A percentile compares a stretch with the other conserved stretches of the same genome.
These are phyloP conservation scores for Didymella glomerata DNA, from an alignment of 2,329 filamentous ascomycete genomes.

Conservation along the genomic window DNA sequence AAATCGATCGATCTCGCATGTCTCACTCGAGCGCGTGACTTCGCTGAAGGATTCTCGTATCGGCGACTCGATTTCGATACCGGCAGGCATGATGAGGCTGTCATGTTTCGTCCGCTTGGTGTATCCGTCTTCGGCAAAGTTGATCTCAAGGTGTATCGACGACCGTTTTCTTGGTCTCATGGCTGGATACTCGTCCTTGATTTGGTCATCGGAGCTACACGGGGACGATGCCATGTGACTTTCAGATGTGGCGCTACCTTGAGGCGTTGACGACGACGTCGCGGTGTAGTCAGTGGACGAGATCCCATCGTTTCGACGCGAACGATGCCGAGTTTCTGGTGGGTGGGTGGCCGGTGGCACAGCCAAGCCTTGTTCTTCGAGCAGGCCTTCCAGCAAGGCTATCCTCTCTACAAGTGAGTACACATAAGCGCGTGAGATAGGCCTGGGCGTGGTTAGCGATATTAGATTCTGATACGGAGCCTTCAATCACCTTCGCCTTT, in stretches of 20 bases:
- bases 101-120: slow-evolving; percentile 5
- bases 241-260: neutral
- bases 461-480: neutral
- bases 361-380: slow-evolving; percentile 60
- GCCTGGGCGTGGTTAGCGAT: slow-evolving; percentile 49
- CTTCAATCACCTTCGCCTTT: slow-evolving; percentile 60
- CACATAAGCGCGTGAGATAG: slow-evolving; percentile 67
- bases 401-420: slow-evolving; percentile 65
- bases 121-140: neutral
- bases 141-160: neutral
- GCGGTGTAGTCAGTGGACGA: neutral
- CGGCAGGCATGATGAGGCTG: neutral
- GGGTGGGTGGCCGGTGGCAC: slow-evolving; percentile 63
- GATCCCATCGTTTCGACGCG: neutral
- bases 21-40: neutral
- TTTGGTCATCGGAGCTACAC: neutral
- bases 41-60: neutral
- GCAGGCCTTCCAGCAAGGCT: slow-evolving; percentile 61
- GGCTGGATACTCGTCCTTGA: neutral
- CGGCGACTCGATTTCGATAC: neutral
- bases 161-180: neutral
- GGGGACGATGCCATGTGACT: neutral
- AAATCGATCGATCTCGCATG: neutral
- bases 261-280: neutral
- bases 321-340: slow-evolving; percentile 57